Base-by-base conservation (phyloP, 495 filamentous ascomycete genomes). In the Clohesyomyces aquaticus region DNA sequence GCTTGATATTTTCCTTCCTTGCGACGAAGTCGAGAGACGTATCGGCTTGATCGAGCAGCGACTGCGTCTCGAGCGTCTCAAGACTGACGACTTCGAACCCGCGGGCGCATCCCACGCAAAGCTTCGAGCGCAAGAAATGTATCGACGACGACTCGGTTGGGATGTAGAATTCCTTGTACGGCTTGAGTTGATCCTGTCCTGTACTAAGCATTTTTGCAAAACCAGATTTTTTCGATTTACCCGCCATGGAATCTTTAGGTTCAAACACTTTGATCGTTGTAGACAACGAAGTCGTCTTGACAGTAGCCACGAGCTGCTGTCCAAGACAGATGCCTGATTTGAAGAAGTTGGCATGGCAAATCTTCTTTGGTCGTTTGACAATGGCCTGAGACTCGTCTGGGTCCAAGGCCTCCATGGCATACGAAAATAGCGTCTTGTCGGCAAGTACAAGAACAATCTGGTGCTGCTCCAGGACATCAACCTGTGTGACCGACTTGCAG, bases 141-240 rank as follows among this genome's bases (percentile, higher is more conserved):
- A 99, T 93, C 49, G 93, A 96, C 1, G 88, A 91, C 6, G 92
- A 93, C 77, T 99, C 95, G 4, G 91, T 91, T 8, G 95, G 95
- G 66, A 99, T 96, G 76, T 98, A 98, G 72, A 96, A 97, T 80
- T 99, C 95, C 75, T 98, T 97, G 82, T 94, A 97, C 16, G 93
- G 90, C 73, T 91, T 96, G 55, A 99, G 80, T 50, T 94, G 90
- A 68, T 99, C 95, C 71, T 96, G 91, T 12, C 91, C 89, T 61
- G 89, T 86, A 72, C 91, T 89, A 78, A 98, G 92, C 87, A 99
- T 92, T 79, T 92, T 95, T 65, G 89, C 86, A 49, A 98, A 87
- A 21, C 94, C 93, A 51, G 91, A 91, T 67, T 93, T 93, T 78
- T 91, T 95, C 77, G 91, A 91, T 22, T 88, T 86, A 75, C 90